These are phyloP conservation scores for Zygoascus hellenicus DNA, from an alignment of 1,139 yeast species.

Conservation along the genomic window DNA sequence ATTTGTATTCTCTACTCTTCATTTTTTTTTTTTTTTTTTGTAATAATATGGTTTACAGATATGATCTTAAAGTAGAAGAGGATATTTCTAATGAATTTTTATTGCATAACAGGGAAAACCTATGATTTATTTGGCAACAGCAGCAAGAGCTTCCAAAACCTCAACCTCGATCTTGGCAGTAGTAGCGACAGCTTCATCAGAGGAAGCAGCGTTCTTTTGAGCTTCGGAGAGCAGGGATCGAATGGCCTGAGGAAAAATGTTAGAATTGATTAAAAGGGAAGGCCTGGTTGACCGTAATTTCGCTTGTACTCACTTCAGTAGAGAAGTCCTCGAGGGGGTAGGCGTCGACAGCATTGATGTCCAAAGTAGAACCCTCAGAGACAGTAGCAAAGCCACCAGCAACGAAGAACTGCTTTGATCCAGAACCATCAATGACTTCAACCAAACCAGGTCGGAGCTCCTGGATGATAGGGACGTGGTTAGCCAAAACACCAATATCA, in stretches of 20 bases:
- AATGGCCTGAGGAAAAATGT: slow-evolving; percentile 42
- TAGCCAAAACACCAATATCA: slow-evolving; percentile 94
- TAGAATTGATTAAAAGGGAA: slow-evolving; percentile 1
- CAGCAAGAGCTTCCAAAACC: slow-evolving; percentile 89
- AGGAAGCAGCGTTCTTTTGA: slow-evolving; percentile 79
- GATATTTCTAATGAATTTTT: background rate
- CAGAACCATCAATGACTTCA: slow-evolving; percentile 78
- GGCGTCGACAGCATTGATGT: slow-evolving; percentile 94
- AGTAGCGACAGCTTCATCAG: slow-evolving; percentile 83
- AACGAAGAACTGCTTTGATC: slow-evolving; percentile 77
- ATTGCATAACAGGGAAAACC: background rate
- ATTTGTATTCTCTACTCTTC: background rate
- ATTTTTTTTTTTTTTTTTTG: too few species aligned
- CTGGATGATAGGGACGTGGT: slow-evolving; percentile 97
- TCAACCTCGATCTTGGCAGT: slow-evolving; percentile 95
- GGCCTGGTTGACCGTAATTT: too few species aligned
- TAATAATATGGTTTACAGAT: too few species aligned
- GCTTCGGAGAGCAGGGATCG: slow-evolving; percentile 86
- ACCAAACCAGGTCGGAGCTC: slow-evolving; percentile 96
- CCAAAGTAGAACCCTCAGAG: slow-evolving; percentile 87
- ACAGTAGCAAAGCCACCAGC: slow-evolving; percentile 98
- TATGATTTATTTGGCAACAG: slow-evolving; percentile 65
- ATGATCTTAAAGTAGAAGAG: too few species aligned
- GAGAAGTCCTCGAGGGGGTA: slow-evolving; percentile 88
- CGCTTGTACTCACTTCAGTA: slow-evolving; percentile 39